These are phyloP conservation scores for Hypoxylon sp. DNA, from an alignment of 2,329 filamentous ascomycete genomes.

Conservation along the genomic window DNA sequence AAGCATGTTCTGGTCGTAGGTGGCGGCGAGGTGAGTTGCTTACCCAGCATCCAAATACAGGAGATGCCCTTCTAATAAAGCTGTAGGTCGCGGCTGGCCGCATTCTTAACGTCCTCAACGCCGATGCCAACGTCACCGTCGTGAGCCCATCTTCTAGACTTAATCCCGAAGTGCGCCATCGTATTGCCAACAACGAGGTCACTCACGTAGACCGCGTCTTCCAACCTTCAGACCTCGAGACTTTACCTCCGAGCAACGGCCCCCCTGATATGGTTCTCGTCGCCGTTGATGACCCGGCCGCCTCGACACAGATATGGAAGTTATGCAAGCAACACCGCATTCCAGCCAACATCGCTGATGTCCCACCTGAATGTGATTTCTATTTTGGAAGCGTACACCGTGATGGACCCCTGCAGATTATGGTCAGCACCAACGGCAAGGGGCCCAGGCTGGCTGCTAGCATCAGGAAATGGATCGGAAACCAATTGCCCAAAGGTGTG, in stretches of 20 bases:
- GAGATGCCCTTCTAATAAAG: not conserved
- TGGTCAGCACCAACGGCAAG: constrained; percentile 99
- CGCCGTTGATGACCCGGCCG: constrained; percentile 91
- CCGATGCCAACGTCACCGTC: constrained; percentile 90
- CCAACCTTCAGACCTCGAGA: constrained; percentile 86
- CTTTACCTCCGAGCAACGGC: constrained; percentile 56
- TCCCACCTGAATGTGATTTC: constrained; percentile 97
- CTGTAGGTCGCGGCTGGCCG: constrained; percentile 91
- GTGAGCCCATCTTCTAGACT: constrained; percentile 85
- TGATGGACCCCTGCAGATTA: constrained; percentile 95
- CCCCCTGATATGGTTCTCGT: constrained; percentile 86
- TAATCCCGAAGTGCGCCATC: constrained; percentile 89
- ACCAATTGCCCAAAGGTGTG: constrained; percentile 80
- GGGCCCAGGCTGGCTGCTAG: constrained; percentile 91
- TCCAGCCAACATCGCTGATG: constrained; percentile 95
- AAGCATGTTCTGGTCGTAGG: constrained; percentile 94
- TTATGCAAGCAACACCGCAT: constrained; percentile 88
- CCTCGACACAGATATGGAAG: constrained; percentile 93
- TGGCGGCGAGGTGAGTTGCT: constrained; percentile 85
- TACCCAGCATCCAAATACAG: not conserved
- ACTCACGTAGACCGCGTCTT: constrained; percentile 87
- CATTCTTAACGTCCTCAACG: constrained; percentile 91
- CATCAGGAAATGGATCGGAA: constrained; percentile 85
- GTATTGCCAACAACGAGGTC: constrained; percentile 81
- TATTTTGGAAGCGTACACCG: constrained; percentile 98